Evolutionary conservation across 495 filamentous ascomycete species (phyloP).

Genomic region (Hypomontagnella submonticulosa): DNA sequence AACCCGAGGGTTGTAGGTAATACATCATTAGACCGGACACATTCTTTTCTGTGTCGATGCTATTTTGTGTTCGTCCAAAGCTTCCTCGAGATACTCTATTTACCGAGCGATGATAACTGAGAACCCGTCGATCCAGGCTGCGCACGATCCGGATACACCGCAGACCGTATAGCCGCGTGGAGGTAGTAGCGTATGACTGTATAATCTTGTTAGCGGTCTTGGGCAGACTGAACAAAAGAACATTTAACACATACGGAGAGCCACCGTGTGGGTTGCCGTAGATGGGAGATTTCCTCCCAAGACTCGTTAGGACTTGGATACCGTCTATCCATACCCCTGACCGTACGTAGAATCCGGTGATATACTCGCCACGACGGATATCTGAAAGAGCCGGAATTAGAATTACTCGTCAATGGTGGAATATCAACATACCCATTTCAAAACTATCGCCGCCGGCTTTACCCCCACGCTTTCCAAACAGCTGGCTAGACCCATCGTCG

Average conservation of each 20-base stretch:
- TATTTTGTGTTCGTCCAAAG: background rate
- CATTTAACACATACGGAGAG: slow-evolving; percentile 71
- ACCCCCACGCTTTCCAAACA: slow-evolving; percentile 88
- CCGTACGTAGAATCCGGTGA: slow-evolving; percentile 87
- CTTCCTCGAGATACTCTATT: slow-evolving; percentile 30
- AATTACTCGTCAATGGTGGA: background rate
- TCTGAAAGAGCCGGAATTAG: slow-evolving; percentile 61
- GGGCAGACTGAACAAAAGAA: background rate
- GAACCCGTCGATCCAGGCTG: slow-evolving; percentile 87
- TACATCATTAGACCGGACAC: slow-evolving; percentile 9
- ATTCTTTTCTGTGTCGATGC: background rate
- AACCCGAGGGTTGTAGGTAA: slow-evolving; percentile 8
- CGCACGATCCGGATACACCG: slow-evolving; percentile 86
- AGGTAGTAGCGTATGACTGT: slow-evolving; percentile 87
- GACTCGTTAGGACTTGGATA: slow-evolving; percentile 88
- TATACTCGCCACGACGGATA: slow-evolving; percentile 82
- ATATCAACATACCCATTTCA: slow-evolving; percentile 70
- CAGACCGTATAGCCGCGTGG: slow-evolving; percentile 90
- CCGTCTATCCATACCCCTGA: slow-evolving; percentile 89
- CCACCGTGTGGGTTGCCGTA: slow-evolving; percentile 87
- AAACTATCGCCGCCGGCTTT: slow-evolving; percentile 80
- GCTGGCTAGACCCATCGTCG: slow-evolving; percentile 84
- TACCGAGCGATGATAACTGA: slow-evolving; percentile 83
- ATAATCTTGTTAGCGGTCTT: slow-evolving; percentile 34
- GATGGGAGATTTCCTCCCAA: slow-evolving; percentile 83